Evolutionary conservation across 2,329 filamentous ascomycete genomes (phyloP), one percentile per base, ranked within the genome.

Genomic region (Botryotinia narcissicola): DNA sequence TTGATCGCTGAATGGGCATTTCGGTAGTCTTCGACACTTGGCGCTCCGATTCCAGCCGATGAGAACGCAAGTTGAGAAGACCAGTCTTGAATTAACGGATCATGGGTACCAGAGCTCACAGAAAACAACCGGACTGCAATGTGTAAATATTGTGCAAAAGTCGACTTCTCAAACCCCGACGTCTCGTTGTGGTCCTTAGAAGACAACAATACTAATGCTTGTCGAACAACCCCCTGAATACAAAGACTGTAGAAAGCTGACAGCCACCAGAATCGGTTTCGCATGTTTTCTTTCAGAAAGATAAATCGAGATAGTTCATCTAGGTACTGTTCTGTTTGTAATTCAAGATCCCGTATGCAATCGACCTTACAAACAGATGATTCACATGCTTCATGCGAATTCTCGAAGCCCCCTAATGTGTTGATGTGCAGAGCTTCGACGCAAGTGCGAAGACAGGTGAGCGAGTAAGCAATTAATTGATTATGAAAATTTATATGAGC

Each of bases 391-490:
- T 29, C 66, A 44, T 71, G 74, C 18, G 46, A 40, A 42, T 16
- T 29, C 35, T 37, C 51, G 32, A 67, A 69, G 57, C 71, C 37
- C 12, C 51, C 40, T 16, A 35, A 25, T 20, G 59, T 22, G 37
- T 76, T 62, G 25, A 57, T 42, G 42, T 73, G 74, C 12, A 77
- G 66, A 18, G 73, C 73, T 64, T 77, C 74, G 25, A 75, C 61
- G 44, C 73, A 77, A 25, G 37, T 74, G 18, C 76, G 73, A 59
- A 77, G 70, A 64, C 76, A 77, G 22, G 74, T 75, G 4, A 77
- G 62, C n/a, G 76, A 75, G 42, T 77, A 73, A 10, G 76, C 73
- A 59, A 77, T 76, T 16, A 77, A n/a, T 64, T 75, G 74, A n/a
- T 77, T 71, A 75, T 77, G 57, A 14, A 51, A 10, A 37, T 51